phyloP scores from a whole-genome alignment of 2,329 filamentous ascomycete species.

The Davidsoniella virescens region DNA sequence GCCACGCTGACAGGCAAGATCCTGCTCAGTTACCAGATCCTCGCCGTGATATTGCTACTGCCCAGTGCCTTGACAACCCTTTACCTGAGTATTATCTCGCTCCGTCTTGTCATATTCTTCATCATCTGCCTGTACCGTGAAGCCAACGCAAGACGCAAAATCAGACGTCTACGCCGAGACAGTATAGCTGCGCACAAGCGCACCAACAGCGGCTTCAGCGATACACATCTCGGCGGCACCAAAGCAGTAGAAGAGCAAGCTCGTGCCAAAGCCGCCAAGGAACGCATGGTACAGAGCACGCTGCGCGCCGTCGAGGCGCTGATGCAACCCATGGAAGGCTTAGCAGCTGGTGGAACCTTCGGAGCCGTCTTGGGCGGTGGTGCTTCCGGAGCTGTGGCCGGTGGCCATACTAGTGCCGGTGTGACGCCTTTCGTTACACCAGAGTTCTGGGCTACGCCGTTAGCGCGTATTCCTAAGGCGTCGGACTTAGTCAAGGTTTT shows the following conservation, averaged over 20 bases:
- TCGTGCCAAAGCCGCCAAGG: not conserved
- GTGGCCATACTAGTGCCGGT: too few species aligned
- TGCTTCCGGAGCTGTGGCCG: not conserved
- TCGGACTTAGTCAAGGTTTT: conserved; percentile 6
- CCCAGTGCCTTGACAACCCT: not conserved
- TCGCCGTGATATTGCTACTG: conserved; percentile 1
- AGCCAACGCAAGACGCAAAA: not conserved
- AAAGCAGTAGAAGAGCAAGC: not conserved
- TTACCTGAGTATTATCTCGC: conserved; percentile 7
- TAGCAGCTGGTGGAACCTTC: not conserved
- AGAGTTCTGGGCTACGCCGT: conserved; percentile 11
- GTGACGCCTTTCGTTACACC: not conserved
- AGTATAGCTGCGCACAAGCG: too few species aligned
- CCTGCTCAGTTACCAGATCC: not conserved
- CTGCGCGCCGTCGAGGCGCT: conserved; percentile 2
- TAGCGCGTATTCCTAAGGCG: conserved; percentile 4
- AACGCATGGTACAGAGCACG: conserved; percentile 1
- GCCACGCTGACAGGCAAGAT: not conserved
- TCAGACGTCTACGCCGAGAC: too few species aligned
- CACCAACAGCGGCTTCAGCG: too few species aligned
- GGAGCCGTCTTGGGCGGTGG: not conserved
- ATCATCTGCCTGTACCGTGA: conserved; percentile 9
- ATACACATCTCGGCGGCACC: not conserved
- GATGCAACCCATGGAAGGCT: conserved; percentile 6
- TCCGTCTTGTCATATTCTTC: conserved; percentile 6